phyloP scores from a whole-genome alignment of 805 yeast species.

The Spathaspora gorwiae region DNA sequence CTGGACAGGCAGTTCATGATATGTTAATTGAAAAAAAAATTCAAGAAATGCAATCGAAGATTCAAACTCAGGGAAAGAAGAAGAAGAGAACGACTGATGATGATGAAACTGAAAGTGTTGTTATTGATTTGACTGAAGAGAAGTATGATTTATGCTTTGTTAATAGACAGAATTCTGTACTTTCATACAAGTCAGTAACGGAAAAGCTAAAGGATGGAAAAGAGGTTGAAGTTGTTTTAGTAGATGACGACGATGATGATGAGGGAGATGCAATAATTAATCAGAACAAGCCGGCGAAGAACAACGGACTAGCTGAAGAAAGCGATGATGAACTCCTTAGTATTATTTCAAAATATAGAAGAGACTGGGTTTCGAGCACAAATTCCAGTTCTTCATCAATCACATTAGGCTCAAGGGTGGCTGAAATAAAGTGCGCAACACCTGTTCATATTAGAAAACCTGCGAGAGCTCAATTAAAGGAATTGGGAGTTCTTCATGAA shows the following conservation, averaged over 20 bases:
- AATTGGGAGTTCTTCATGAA: conserved; percentile 2
- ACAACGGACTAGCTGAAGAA: conserved; percentile 40
- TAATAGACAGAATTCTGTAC: conserved; percentile 29
- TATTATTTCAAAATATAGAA: conserved; percentile 37
- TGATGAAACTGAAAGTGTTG: conserved; percentile 37
- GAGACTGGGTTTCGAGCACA: conserved; percentile 24
- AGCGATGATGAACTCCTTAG: conserved; percentile 34
- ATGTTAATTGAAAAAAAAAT: too few species aligned
- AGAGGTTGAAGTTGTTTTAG: conserved; percentile 40
- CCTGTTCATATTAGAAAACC: background rate
- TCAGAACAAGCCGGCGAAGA: conserved; percentile 28
- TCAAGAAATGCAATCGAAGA: background rate
- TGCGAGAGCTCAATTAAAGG: background rate
- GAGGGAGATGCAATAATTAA: background rate
- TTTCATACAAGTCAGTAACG: conserved; percentile 36
- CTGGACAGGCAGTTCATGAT: background rate
- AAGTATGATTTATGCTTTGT: conserved; percentile 35
- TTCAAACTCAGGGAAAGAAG: background rate
- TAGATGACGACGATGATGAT: conserved; percentile 29
- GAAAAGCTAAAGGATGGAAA: conserved; percentile 35
- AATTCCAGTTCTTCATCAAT: conserved; percentile 16
- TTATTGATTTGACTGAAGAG: conserved; percentile 40
- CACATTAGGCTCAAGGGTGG: conserved; percentile 6
- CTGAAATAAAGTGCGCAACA: background rate
- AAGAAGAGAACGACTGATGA: background rate